phyloP scores from a whole-genome alignment of 73 alveolate genomes.

The Symbiodinium pilosum region DNA sequence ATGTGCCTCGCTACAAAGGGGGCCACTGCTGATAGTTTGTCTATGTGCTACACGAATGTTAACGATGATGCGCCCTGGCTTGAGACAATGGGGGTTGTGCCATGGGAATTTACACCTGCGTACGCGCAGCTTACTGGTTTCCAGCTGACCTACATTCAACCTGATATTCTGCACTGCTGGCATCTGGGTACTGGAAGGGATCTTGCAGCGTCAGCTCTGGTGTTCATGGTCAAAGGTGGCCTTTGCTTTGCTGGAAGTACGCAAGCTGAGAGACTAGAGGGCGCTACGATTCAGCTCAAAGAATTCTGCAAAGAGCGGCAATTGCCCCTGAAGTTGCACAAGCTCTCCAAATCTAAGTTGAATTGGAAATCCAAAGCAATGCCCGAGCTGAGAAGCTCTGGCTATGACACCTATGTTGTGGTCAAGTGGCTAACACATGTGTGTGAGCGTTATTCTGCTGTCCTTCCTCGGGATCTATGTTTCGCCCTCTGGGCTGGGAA shows the following conservation, averaged over 20 bases:
- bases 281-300: neutral
- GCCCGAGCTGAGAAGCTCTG: neutral
- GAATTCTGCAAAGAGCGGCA: neutral
- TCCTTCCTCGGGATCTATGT: neutral
- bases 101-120: neutral
- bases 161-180: neutral
- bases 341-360: neutral
- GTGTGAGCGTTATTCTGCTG: too few species aligned
- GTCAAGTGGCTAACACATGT: neutral
- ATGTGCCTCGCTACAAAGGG: slow-evolving; percentile 17
- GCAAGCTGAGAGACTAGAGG: neutral
- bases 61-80: neutral
- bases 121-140: neutral
- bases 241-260: neutral
- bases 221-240: neutral
- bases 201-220: neutral
- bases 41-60: neutral
- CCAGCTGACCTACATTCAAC: neutral
- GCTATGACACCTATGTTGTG: neutral
- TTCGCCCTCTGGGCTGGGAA: neutral
- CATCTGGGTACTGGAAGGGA: neutral
- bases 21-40: neutral
- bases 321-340: neutral
- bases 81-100: neutral
- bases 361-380: neutral